Conservation (phyloP, 2,329 filamentous ascomycete species). For the Fusarium hainanense region DNA sequence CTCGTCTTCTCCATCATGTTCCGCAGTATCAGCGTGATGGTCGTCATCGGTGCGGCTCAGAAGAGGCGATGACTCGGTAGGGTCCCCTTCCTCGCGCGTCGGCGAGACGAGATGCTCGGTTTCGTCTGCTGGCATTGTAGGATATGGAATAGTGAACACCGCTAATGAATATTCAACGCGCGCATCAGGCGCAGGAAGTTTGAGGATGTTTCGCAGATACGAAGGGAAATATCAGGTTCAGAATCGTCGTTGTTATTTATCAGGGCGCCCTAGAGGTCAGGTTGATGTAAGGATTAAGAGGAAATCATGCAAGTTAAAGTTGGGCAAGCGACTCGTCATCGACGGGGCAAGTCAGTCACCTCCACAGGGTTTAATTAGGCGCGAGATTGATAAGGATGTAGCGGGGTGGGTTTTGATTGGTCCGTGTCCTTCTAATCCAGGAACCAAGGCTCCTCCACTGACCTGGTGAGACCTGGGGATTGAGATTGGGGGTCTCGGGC, state of each 20-base stretch:
- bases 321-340: constrained; percentile 48
- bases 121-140: constrained; percentile 59
- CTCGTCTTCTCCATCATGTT: constrained; percentile 44
- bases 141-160: constrained; percentile 45
- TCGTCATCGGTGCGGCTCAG: constrained; percentile 55
- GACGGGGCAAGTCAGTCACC: constrained; percentile 32
- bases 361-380: constrained; percentile 29
- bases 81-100: constrained; percentile 45
- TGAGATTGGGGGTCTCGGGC: constrained; percentile 3
- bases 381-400: constrained; percentile 42
- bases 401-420: constrained; percentile 39
- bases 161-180: constrained; percentile 15
- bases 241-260: constrained; percentile 21
- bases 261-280: constrained; percentile 1
- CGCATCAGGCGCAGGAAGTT: constrained; percentile 25
- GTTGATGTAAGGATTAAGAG: constrained; percentile 25
- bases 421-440: constrained; percentile 21
- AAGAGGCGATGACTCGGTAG: constrained; percentile 64
- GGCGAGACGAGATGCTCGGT: constrained; percentile 58
- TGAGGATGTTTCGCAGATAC: not conserved
- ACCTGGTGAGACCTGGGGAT: constrained; percentile 21
- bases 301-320: constrained; percentile 19
- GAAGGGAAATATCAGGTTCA: not conserved
- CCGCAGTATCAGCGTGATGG: constrained; percentile 47
- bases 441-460: constrained; percentile 30